phyloP scores from a whole-genome alignment of 2,329 filamentous ascomycete species.

The Chaetoscypha palmicola region DNA sequence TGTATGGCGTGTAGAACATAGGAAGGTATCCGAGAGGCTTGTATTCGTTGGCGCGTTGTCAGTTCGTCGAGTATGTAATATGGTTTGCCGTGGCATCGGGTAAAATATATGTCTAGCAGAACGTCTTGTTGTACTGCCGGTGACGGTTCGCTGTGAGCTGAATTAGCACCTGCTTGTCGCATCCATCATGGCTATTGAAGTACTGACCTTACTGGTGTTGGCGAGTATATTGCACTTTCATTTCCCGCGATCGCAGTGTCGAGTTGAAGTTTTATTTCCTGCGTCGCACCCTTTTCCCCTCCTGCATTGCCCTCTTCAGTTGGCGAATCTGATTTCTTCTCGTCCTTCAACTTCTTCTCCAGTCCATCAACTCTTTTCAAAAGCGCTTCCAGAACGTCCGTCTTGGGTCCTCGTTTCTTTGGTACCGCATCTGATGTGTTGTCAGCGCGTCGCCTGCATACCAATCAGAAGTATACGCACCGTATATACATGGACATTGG shows the following conservation, averaged over 20 bases:
- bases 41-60: constrained; percentile 63
- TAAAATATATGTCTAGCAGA: constrained; percentile 73
- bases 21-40: constrained; percentile 45
- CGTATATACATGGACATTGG: constrained; percentile 81
- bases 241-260: constrained; percentile 35
- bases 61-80: constrained; percentile 77
- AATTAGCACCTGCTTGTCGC: constrained; percentile 8
- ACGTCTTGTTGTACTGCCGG: constrained; percentile 48
- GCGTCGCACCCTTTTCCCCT: constrained; percentile 21
- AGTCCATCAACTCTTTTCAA: constrained; percentile 80
- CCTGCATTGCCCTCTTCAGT: constrained; percentile 16
- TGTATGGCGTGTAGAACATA: constrained; percentile 52
- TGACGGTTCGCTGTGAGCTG: constrained; percentile 37
- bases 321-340: constrained; percentile 40
- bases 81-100: constrained; percentile 71
- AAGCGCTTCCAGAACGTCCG: constrained; percentile 77
- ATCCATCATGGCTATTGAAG: constrained; percentile 4
- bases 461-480: constrained; percentile 45
- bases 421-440: constrained; percentile 65
- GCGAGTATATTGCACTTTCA: constrained; percentile 39
- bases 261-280: constrained; percentile 26
- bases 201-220: constrained; percentile 34
- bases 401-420: constrained; percentile 86
- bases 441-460: constrained; percentile 11
- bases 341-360: constrained; percentile 70